Evolutionary conservation across 2,329 filamentous ascomycete species (phyloP).

Genomic region (Diplodia sapinea): DNA sequence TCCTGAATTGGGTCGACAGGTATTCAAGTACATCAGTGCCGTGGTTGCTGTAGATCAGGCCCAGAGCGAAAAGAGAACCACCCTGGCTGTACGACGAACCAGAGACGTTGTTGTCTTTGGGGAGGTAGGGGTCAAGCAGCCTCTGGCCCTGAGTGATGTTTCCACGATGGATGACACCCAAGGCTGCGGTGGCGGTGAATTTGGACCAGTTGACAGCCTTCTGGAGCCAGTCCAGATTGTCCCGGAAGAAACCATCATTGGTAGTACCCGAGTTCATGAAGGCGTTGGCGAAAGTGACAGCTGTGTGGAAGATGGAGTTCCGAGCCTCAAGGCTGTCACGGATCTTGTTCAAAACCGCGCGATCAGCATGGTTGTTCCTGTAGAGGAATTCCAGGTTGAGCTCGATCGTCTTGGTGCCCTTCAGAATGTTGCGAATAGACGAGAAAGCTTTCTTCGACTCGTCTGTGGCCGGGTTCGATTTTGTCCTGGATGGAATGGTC

Average conservation of each 20-base stretch:
- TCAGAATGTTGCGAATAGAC: slow-evolving; percentile 68
- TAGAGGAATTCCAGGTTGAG: slow-evolving; percentile 96
- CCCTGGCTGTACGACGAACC: slow-evolving; percentile 96
- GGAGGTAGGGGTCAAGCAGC: slow-evolving; percentile 91
- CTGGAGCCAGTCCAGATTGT: slow-evolving; percentile 96
- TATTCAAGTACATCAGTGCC: slow-evolving; percentile 87
- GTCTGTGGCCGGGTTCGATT: slow-evolving; percentile 52
- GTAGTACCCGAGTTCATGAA: slow-evolving; percentile 99
- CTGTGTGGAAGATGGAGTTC: slow-evolving; percentile 98
- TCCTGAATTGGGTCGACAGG: slow-evolving; percentile 74
- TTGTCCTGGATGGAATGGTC: slow-evolving; percentile 52
- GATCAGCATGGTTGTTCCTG: slow-evolving; percentile 91
- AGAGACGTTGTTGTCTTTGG: slow-evolving; percentile 73
- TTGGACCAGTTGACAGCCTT: slow-evolving; percentile 99
- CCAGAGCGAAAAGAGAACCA: slow-evolving; percentile 92
- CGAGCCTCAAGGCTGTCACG: slow-evolving; percentile 93
- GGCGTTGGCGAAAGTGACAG: slow-evolving; percentile 95
- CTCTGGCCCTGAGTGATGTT: slow-evolving; percentile 94
- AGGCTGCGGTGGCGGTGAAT: slow-evolving; percentile 93
- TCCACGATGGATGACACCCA: slow-evolving; percentile 95
- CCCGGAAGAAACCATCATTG: slow-evolving; percentile 97
- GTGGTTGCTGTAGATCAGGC: slow-evolving; percentile 96
- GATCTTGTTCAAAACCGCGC: slow-evolving; percentile 92
- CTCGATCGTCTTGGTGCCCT: slow-evolving; percentile 91
- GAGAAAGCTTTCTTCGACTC: slow-evolving; percentile 62